phyloP scores from a whole-genome alignment of 2,329 filamentous ascomycete species.

The Penicillium sp. region DNA sequence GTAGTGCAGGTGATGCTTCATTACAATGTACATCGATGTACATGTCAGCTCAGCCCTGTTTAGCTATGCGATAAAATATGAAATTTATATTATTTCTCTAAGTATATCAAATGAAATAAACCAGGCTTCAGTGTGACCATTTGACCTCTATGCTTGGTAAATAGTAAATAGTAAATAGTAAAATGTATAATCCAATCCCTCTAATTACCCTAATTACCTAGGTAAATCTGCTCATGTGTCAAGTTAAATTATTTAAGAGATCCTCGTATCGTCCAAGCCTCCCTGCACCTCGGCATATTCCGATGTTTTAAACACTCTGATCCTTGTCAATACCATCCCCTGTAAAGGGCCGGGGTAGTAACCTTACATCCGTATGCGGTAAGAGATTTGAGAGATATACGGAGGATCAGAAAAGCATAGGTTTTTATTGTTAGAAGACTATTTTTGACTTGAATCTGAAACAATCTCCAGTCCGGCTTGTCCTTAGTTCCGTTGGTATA shows the following conservation, averaged over 20 bases:
- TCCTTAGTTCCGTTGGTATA: background rate
- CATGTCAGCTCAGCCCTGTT: conserved; percentile 19
- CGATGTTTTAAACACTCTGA: conserved; percentile 10
- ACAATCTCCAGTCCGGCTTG: background rate
- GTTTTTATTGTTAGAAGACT: background rate
- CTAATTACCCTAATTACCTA: background rate
- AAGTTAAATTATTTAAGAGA: background rate
- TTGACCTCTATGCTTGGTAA: background rate
- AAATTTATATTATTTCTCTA: background rate
- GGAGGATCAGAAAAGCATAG: background rate
- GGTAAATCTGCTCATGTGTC: background rate
- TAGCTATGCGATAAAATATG: conserved; percentile 4
- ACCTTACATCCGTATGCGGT: background rate
- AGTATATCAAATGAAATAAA: background rate
- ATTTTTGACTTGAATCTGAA: conserved; percentile 3
- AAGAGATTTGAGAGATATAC: background rate
- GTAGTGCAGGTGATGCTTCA: conserved; percentile 16
- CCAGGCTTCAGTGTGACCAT: background rate
- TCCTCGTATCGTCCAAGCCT: background rate
- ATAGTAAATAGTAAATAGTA: background rate
- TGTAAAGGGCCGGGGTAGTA: conserved; percentile 2
- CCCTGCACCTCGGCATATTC: conserved; percentile 15
- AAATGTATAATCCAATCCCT: background rate
- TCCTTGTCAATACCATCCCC: conserved; percentile 5
- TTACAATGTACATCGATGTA: conserved; percentile 1